phyloP scores from a whole-genome alignment of 2,329 filamentous ascomycete genomes.

The Colletotrichum tabaci region DNA sequence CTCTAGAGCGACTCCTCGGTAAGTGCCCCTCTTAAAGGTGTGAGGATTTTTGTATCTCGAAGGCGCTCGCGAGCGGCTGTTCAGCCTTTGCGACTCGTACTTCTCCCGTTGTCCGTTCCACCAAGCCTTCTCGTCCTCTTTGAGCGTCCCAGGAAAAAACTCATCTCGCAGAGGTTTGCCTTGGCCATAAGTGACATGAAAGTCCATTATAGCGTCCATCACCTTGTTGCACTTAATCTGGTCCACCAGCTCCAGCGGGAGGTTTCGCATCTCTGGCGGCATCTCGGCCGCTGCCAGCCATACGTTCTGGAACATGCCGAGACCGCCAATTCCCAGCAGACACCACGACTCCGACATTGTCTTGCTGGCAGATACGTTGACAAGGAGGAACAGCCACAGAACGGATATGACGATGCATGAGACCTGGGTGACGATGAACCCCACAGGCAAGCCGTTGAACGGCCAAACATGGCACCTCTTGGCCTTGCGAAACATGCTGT shows the following conservation, averaged over 20 bases:
- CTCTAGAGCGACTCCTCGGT: no score
- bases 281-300: constrained; percentile 11
- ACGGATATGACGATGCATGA: constrained; percentile 1
- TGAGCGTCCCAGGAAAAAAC: constrained; percentile 10
- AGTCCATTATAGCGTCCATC: constrained; percentile 28
- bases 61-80: no score
- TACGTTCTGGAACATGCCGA: constrained; percentile 15
- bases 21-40: no score
- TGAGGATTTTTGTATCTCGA: background rate
- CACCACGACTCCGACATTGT: background rate
- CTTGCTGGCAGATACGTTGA: constrained; percentile 9
- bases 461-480: background rate
- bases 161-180: background rate
- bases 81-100: no score
- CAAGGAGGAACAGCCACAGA: constrained; percentile 15
- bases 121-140: background rate
- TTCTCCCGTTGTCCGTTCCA: background rate
- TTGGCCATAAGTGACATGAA: background rate
- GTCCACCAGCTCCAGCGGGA: background rate
- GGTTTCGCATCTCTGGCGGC: background rate
- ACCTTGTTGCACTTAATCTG: background rate
- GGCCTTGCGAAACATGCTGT: background rate
- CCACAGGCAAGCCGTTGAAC: background rate
- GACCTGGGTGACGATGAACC: constrained; percentile 1
- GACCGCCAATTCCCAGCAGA: background rate